A percentile compares a stretch with the other conserved stretches of the same genome.
phyloP scores from a whole-genome alignment of 2,329 filamentous ascomycete genomes.

The Ceratocystis variospora region DNA sequence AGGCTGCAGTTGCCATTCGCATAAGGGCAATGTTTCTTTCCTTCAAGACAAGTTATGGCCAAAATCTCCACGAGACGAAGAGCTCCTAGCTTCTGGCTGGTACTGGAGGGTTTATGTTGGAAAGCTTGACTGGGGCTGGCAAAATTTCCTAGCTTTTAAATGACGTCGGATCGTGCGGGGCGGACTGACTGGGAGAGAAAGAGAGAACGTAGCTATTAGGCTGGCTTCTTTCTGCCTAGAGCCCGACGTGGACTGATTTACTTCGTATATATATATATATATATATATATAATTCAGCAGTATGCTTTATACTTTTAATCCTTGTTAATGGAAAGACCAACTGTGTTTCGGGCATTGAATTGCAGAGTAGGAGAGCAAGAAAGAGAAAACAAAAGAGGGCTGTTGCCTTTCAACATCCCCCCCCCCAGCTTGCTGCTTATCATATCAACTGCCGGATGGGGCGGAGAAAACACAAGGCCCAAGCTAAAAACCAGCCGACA shows the following conservation, averaged over 20 bases:
- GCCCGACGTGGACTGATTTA: neutral
- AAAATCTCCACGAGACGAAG: neutral
- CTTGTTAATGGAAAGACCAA: neutral
- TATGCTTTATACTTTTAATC: neutral
- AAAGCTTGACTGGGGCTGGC: neutral
- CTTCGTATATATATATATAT: neutral
- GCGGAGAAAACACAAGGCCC: neutral
- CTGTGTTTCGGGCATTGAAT: neutral
- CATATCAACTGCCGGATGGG: neutral
- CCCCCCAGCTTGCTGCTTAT: neutral
- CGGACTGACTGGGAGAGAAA: neutral
- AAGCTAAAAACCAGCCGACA: neutral
- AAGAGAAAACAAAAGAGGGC: neutral
- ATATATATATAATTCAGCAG: neutral
- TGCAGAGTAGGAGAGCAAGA: neutral
- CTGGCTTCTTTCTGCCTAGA: neutral
- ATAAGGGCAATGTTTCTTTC: neutral
- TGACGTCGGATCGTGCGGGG: slow-evolving; percentile 7
- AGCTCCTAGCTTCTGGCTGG: neutral
- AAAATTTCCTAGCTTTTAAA: neutral
- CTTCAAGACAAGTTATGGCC: neutral
- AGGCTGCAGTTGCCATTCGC: neutral
- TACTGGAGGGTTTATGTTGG: no score
- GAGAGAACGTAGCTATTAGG: neutral
- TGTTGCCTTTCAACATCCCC: neutral